Evolutionary conservation across 2,329 filamentous ascomycete genomes (phyloP), one percentile per base, ranked within the genome.

Genomic region (Exophiala lecanii-corni): DNA sequence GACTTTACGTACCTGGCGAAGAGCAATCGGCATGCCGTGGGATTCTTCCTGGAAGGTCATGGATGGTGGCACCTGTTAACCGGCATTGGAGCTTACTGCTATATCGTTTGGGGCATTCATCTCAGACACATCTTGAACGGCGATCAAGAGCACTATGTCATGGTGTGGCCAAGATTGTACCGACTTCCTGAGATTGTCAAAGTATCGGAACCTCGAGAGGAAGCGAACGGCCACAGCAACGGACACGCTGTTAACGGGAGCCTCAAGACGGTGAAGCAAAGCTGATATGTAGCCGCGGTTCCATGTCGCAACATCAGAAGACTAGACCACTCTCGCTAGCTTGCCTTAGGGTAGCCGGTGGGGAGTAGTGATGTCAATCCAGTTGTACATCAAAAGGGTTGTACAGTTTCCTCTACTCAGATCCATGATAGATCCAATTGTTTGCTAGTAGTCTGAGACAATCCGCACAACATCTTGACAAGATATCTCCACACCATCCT

Each of bases 81-180:
- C 1, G 86, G 86, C 9, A 70, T 82, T 25, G 87, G 87, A 61
- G 86, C 86, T 12, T 94, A 94, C 63, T 84, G 83, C 59, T 88
- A 91, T 60, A 87, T 94, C 54, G 71, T 80, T 10, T 94, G 87
- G 86, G 83, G 86, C 10, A 80, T 89, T 18, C 91, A 86, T 82
- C 72, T 92, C 13, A 78, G 86, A 30, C 81, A 84, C 50, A 88
- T 85, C 55, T 68, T 92, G 37, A 86, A 89, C 49, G 78, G 80
- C 3, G 74, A 74, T 34, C 84, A 87, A 57, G 76, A 84, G 31
- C 78, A 89, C 58, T 92, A 81, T 58, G 71, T 75, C 55, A 67
- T 92, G 43, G 57, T 75, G 39, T 94, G 87, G 86, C 77, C 81
- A 2, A 76, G 74, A 17, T 53, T 78, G 10, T 72, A 79, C 55